Percentiles rank a stretch among this genome's conserved stretches.
Evolutionary conservation across 192 early-diverging fungal genomes (phyloP).

Genomic region (Entomortierella lignicola): DNA sequence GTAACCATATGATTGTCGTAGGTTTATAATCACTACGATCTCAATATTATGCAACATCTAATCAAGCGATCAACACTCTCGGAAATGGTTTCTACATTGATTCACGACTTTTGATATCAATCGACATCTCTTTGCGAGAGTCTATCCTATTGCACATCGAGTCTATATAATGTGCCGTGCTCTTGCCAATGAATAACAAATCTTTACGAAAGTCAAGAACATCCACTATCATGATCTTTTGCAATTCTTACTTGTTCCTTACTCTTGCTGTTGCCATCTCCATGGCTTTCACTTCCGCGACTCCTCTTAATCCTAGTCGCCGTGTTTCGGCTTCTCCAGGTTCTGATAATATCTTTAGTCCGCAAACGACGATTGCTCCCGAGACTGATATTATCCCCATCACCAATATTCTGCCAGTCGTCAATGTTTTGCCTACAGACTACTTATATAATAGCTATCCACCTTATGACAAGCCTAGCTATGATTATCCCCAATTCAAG

Average conservation of each 20-base stretch:
- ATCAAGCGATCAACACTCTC: too few species aligned
- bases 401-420: constrained; percentile 33
- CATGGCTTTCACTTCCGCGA: neutral
- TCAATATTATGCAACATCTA: too few species aligned
- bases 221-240: too few species aligned
- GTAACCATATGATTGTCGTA: too few species aligned
- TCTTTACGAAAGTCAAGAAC: too few species aligned
- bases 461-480: neutral
- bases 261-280: too few species aligned
- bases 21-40: too few species aligned
- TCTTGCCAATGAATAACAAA: too few species aligned
- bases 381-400: constrained; percentile 34
- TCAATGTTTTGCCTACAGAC: constrained; percentile 30
- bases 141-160: neutral
- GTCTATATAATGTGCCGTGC: too few species aligned
- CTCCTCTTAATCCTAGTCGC: neutral
- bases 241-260: too few species aligned
- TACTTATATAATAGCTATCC: constrained; percentile 34
- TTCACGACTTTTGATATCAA: neutral
- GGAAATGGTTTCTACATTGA: neutral
- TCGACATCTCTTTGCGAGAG: neutral
- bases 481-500: neutral
- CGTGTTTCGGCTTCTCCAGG: neutral
- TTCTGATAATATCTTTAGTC: neutral
- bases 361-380: constrained; percentile 28